Evolutionary conservation across 306 rosid species (phyloP).

Genomic region (Neltuma alba): DNA sequence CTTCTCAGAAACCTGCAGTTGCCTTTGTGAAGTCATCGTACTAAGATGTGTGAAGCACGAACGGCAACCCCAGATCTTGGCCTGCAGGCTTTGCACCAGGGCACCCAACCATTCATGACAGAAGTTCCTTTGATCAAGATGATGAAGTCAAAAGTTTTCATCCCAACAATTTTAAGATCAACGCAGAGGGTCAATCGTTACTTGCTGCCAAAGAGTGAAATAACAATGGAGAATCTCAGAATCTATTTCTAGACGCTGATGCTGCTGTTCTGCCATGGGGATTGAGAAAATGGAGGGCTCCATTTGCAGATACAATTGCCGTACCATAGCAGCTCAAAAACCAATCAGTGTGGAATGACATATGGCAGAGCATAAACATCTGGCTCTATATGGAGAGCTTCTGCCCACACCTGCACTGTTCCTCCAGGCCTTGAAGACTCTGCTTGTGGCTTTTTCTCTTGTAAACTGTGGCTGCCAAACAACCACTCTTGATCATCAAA

Average conservation of each 20-base stretch:
- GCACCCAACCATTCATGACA: conserved; percentile 32
- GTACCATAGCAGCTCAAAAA: conserved; percentile 39
- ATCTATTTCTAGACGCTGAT: conserved; percentile 17
- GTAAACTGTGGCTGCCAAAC: conserved; percentile 49
- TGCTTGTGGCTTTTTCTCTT: conserved; percentile 44
- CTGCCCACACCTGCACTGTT: conserved; percentile 79
- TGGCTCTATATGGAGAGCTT: conserved; percentile 67
- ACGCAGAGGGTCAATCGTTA: conserved; percentile 17
- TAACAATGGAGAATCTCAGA: not conserved
- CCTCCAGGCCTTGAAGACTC: conserved; percentile 49
- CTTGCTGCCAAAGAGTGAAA: not conserved
- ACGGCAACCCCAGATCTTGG: conserved; percentile 18
- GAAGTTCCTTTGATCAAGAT: conserved; percentile 13
- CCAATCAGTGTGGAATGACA: conserved; percentile 80
- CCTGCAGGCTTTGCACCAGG: conserved; percentile 32
- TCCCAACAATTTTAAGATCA: conserved; percentile 22
- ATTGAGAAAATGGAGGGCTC: conserved; percentile 37
- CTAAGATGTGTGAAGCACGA: conserved; percentile 45
- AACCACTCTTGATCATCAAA: conserved; percentile 77
- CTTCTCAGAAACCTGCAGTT: conserved; percentile 44
- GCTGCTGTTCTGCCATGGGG: conserved; percentile 33
- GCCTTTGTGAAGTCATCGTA: conserved; percentile 46
- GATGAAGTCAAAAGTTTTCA: conserved; percentile 27
- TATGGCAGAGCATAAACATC: conserved; percentile 81
- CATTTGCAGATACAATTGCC: conserved; percentile 36